Conservation (phyloP, 2,329 filamentous ascomycete species). For the Waltergamsia citrina region DNA sequence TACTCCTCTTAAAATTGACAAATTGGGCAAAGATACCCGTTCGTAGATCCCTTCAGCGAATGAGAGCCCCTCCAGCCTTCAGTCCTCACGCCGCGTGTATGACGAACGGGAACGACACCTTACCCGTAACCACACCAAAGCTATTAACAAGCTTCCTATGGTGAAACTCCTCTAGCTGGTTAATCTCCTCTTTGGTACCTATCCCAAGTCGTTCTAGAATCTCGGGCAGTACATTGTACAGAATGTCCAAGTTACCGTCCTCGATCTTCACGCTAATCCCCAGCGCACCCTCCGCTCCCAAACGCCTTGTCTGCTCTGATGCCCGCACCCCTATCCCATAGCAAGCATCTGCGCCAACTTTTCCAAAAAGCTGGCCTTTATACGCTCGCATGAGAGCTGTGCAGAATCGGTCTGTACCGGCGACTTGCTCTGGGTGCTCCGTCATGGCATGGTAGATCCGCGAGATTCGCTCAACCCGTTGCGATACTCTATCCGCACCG, state of each 20-base stretch:
- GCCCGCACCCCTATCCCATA: constrained; percentile 33
- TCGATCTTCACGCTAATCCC: constrained; percentile 38
- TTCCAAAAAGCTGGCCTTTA: constrained; percentile 28
- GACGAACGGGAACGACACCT: constrained; percentile 7
- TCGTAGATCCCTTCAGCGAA: too few relatives aligned
- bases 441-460: constrained; percentile 32
- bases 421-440: constrained; percentile 30
- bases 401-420: constrained; percentile 34
- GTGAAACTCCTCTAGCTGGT: constrained; percentile 20
- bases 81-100: too few relatives aligned
- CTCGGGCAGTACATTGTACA: constrained; percentile 33
- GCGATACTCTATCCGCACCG: neutral
- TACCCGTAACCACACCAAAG: constrained; percentile 23
- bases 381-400: constrained; percentile 32
- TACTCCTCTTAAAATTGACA: too few relatives aligned
- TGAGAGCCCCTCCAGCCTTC: too few relatives aligned
- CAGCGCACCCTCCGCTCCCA: constrained; percentile 25
- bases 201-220: constrained; percentile 32
- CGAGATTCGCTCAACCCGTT: constrained; percentile 14
- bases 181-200: constrained; percentile 17
- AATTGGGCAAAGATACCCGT: too few relatives aligned
- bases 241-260: constrained; percentile 31
- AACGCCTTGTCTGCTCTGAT: constrained; percentile 21
- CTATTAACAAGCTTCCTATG: constrained; percentile 24
- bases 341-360: constrained; percentile 38